Base-by-base conservation (phyloP, 805 yeast genomes). In the Spathaspora boniae region DNA sequence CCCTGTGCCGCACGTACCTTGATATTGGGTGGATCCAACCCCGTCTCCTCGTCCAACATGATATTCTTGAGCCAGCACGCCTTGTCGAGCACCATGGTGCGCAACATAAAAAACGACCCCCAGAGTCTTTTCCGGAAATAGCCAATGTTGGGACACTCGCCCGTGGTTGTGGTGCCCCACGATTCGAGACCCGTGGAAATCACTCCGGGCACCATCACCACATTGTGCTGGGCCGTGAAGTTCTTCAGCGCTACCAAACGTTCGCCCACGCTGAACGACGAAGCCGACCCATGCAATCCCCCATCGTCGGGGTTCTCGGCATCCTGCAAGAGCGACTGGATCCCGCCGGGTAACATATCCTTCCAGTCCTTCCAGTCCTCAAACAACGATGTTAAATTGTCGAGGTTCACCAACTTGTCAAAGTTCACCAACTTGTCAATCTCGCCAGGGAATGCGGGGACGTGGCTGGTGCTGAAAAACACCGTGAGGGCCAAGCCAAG, bases 101-200 rank as follows among this genome's bases (percentile, higher is more conserved):
- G 72, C 39, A 93, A 62, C 98, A 93, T 93, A 54, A 86, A 88
- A 66, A 88, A 89, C 0, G 96, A 86, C 0, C 98, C 98, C 98
- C 98, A 93, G 38, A 93, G 58, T 46, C 98, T 69, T 53, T 88
- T 89, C 34, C 98, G 71, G 63, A 91, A 93, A 58, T 91, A 94
- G 7, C 80, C 72, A 40, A 80, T 76, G 25, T 87, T 74, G 4
- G 95, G 93, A 56, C 98, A 93, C 5, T 80, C 93, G 6, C 68
- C 70, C 2, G 67, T 75, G 4, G 82, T 73, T 8, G 88, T 88
- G 2, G 86, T 66, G 0, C 95, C 82, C 98, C 98, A 93, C 32
- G 88, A 80, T 58, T 93, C 98, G 24, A 93, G 69, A 4, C 97
- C 97, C 0, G 98, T 89, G 20, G 96, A 85, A 36, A 86, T 86